phyloP scores from a whole-genome alignment of 441 rosid species.

The Aquilaria agallochum region DNA sequence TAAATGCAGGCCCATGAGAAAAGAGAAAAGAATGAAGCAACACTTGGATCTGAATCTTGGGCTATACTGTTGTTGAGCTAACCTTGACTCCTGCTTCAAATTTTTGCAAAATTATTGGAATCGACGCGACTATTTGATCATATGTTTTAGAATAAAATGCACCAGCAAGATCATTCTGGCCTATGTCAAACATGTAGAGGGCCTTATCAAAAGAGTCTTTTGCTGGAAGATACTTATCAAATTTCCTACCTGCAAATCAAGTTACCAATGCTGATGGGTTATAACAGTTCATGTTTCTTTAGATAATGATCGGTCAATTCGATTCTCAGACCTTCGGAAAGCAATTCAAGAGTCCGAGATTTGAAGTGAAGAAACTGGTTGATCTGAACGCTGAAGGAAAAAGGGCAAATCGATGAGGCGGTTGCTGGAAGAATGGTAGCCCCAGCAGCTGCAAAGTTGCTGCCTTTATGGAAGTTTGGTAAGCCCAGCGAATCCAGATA shows the following conservation, averaged over 20 bases:
- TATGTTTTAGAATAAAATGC: constrained; percentile 82
- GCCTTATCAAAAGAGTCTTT: constrained; percentile 65
- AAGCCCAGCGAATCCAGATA: constrained; percentile 80
- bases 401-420: constrained; percentile 71
- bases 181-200: constrained; percentile 90
- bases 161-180: constrained; percentile 96
- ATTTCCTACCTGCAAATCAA: constrained; percentile 44
- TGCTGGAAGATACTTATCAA: constrained; percentile 55
- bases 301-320: background rate
- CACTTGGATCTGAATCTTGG: background rate
- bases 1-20: constrained; percentile 3
- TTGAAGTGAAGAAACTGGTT: constrained; percentile 83
- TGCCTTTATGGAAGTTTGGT: constrained; percentile 76
- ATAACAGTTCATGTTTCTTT: constrained; percentile 1
- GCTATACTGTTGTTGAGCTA: constrained; percentile 6
- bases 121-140: constrained; percentile 74
- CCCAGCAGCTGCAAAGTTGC: constrained; percentile 95
- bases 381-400: constrained; percentile 81
- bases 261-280: background rate
- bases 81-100: constrained; percentile 84
- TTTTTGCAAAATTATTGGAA: constrained; percentile 61
- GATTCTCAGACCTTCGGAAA: constrained; percentile 40
- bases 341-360: constrained; percentile 59
- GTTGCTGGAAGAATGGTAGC: constrained; percentile 77
- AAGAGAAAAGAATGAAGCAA: background rate